These are phyloP conservation scores for Entamoeba histolytica DNA, from an alignment of 208 protist species.

Conservation along the genomic window DNA sequence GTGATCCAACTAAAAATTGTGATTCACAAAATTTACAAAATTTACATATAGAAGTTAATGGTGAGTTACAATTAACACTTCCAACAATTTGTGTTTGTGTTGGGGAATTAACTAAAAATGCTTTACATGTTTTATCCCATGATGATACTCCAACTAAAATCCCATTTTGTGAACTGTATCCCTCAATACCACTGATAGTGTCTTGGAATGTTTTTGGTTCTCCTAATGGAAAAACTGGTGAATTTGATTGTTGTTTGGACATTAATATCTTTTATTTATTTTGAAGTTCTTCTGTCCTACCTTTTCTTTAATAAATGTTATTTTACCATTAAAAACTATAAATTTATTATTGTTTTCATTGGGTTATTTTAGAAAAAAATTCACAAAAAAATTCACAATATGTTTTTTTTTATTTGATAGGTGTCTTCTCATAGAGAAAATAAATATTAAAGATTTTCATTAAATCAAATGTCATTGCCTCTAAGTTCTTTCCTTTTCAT, in stretches of 20 bases:
- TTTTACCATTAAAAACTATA: too few species aligned
- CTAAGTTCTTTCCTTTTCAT: too few species aligned
- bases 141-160: neutral
- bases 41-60: neutral
- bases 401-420: too few species aligned
- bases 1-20: neutral
- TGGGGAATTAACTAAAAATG: neutral
- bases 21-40: neutral
- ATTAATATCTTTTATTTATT: too few species aligned
- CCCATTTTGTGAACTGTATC: neutral
- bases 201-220: neutral
- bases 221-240: neutral
- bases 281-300: too few species aligned
- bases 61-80: neutral
- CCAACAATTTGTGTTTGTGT: neutral
- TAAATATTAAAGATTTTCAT: too few species aligned
- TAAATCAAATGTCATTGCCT: too few species aligned
- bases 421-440: too few species aligned
- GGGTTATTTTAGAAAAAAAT: too few species aligned
- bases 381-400: too few species aligned
- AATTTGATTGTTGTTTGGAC: neutral
- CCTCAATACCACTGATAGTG: neutral
- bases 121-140: neutral
- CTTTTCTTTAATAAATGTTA: too few species aligned
- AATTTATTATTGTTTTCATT: too few species aligned